Evolutionary conservation across 2,329 filamentous ascomycete genomes (phyloP).

Genomic region (Sporothrix schenckii): DNA sequence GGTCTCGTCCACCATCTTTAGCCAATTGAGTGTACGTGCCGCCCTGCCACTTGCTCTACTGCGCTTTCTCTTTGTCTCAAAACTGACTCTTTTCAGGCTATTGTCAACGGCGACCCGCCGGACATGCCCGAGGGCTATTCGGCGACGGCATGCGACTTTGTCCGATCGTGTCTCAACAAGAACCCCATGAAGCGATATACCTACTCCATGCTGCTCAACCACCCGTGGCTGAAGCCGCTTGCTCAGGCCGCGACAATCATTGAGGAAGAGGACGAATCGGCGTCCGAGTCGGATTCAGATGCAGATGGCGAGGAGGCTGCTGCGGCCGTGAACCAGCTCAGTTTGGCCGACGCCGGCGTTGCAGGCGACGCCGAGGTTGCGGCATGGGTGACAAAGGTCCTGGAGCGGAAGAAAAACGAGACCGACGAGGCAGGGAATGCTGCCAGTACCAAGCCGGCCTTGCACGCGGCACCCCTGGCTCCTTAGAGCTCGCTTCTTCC

Average conservation of each 20-base stretch:
- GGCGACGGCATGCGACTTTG: constrained; percentile 79
- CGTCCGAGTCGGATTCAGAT: constrained; percentile 40
- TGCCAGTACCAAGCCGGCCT: constrained; percentile 68
- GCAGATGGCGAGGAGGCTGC: constrained; percentile 38
- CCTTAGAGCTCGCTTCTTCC: constrained; percentile 38
- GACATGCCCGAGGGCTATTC: constrained; percentile 84
- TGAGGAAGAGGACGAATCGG: constrained; percentile 45
- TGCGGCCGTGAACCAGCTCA: constrained; percentile 43
- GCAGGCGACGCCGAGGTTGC: constrained; percentile 81
- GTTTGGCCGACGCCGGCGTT: constrained; percentile 50
- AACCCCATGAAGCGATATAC: constrained; percentile 89
- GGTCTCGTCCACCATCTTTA: constrained; percentile 98
- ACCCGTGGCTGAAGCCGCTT: constrained; percentile 72
- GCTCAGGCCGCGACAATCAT: constrained; percentile 42
- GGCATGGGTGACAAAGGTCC: constrained; percentile 74
- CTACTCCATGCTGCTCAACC: constrained; percentile 84
- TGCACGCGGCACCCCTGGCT: constrained; percentile 86
- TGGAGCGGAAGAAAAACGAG: constrained; percentile 66
- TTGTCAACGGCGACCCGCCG: constrained; percentile 95
- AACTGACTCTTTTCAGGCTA: constrained; percentile 65
- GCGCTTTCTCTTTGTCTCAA: constrained; percentile 5
- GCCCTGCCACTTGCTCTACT: background rate
- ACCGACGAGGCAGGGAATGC: constrained; percentile 47
- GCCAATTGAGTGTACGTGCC: constrained; percentile 84
- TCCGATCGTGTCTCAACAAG: constrained; percentile 88